These are phyloP conservation scores for Epithemia pelagica DNA, from an alignment of 108 stramenopile genomes.

Conservation along the genomic window DNA sequence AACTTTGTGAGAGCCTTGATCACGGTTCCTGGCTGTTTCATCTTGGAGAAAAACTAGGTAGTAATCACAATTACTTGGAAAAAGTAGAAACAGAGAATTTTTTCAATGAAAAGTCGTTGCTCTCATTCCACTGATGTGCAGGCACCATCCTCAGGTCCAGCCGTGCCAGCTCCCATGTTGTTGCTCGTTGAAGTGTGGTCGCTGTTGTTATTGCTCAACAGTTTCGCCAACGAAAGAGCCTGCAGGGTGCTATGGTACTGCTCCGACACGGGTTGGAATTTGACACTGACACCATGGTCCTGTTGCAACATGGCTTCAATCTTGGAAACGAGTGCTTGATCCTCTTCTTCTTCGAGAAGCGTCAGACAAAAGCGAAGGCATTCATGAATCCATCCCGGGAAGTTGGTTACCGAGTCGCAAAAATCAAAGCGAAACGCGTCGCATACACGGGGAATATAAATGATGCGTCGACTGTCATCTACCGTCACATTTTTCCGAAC, in stretches of 20 bases:
- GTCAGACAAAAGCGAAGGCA: constrained; percentile 46
- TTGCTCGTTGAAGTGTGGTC: neutral
- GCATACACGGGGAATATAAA: constrained; percentile 75
- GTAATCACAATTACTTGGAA: too few species aligned
- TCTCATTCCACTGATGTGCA: too few species aligned
- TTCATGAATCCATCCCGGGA: neutral
- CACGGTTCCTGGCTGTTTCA: too few species aligned
- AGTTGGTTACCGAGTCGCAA: constrained; percentile 33
- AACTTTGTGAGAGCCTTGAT: too few species aligned
- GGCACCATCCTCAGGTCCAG: too few species aligned
- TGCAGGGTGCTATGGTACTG: constrained; percentile 3
- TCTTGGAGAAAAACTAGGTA: too few species aligned
- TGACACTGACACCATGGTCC: neutral
- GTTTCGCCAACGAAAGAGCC: neutral
- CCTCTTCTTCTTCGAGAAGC: constrained; percentile 36
- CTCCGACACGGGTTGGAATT: constrained; percentile 1
- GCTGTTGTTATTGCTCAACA: neutral
- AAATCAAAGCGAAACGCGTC: constrained; percentile 82
- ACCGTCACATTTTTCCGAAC: constrained; percentile 58
- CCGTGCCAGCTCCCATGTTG: too few species aligned
- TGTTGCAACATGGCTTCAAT: constrained; percentile 3
- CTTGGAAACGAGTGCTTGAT: neutral
- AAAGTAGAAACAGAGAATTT: too few species aligned
- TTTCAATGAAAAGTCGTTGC: too few species aligned
- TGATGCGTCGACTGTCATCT: constrained; percentile 39